Evolutionary conservation across 768 basidiomycete genomes (phyloP), one percentile per base, ranked within the genome.

Genomic region (Panus rudis): DNA sequence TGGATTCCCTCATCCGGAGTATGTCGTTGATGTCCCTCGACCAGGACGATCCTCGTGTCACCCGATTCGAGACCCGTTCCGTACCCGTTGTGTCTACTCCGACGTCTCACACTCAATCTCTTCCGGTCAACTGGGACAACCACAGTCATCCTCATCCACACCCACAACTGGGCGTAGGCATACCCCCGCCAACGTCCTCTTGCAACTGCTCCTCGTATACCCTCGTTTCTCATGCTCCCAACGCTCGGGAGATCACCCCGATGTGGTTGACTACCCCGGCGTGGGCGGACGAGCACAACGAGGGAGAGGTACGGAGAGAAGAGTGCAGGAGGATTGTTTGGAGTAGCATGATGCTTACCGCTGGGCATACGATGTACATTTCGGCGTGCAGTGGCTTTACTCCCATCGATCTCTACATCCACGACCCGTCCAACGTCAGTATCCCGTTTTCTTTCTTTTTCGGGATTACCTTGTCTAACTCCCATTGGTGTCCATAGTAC

Each of bases 261-360:
- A 55, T 78, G 45, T 86, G 84, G 85, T 59, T 69, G 5, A 64
- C 69, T 42, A 78, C 83, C 4, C 76, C 82, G 0, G 79, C 74
- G 4, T 88, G 83, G 83, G 68, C 72, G 43, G 56, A 63, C 30
- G 57, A 66, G 8, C 80, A 73, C 74, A 63, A 72, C n/a, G 75
- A 78, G 35, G 70, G 63, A 8, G 84, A 88, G 48, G 73, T 84
- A 46, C 64, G 73, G 32, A 81, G 76, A 60, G 86, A 90, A 56
- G 78, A 79, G 34, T 80, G 78, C 53, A 75, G 86, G 26, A 66
- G 85, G 27, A 59, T 87, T 19, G 82, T 81, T 48, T 89, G 86
- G 86, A 84, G 79, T 55, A 63, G 78, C 6, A 68, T 86, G 60
- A 65, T 71, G 41, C 68, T 85, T 19, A 68, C 75, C 12, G 79